Base-by-base conservation (phyloP, 2,329 filamentous ascomycete species). In the Neofusicoccum kwambonambiense region DNA sequence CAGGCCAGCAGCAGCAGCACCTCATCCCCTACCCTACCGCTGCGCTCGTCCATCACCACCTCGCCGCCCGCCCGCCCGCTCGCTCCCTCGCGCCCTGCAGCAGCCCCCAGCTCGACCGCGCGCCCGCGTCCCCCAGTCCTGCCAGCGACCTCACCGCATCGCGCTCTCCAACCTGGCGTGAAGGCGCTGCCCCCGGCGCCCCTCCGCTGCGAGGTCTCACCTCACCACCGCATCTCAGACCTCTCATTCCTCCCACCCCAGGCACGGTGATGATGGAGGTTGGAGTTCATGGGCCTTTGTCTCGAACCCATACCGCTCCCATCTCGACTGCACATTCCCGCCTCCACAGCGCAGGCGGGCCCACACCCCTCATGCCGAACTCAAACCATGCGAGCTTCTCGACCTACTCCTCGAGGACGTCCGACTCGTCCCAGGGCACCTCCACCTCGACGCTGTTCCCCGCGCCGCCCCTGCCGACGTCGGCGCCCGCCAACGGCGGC, bases 401-500 rank as follows among this genome's bases (percentile, higher is more conserved):
- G 69, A 78, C 80, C 76, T 81, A 78, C 70, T 79, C 77, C 68
- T 80, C 78, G 71, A 76, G 81, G 70, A 77, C 79, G 72, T 82
- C 80, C 69, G 79, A 81, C 70, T 79, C 79, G 70, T 82, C 81
- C 69, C 76, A 79, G 67, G 78, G 75, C 68, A 83, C 81, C 49
- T 72, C 75, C 58, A 69, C 73, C 64, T 81, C 79, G 67, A 82
- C 80, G 17, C 75, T 83, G 44, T 82, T 82, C 69, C 69, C 68
- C 61, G 68, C 72, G 52, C 73, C 75, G 52, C 72, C 75, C 67
- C 73, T 70, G 70, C 70, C 71, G 56, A 66, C 70, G 65, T 67
- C 76, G 52, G 78, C 78, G 15, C 77, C 78, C 61, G 70, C 76
- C 64, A 77, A 80, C 52, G 86, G 83, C 66, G 87, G 87, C 51